Conservation (phyloP, 805 yeast genomes). For the Zygoascus ofunaensis region DNA sequence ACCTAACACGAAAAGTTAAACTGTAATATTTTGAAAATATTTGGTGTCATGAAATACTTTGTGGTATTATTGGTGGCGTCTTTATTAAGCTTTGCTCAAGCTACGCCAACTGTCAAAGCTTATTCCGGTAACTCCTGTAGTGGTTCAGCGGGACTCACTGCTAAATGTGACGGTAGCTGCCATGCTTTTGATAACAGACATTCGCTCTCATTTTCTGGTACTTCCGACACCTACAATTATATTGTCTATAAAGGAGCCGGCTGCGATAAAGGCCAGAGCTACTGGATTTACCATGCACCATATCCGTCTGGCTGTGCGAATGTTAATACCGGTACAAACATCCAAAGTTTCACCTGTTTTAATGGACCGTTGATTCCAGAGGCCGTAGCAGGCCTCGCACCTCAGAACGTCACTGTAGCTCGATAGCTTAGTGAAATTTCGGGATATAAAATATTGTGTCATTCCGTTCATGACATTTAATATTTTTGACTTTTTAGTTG, state of each 20-base stretch:
- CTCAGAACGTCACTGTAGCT: too few species aligned
- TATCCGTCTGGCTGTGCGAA: not conserved
- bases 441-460: too few species aligned
- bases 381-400: too few species aligned
- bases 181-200: conserved; percentile 1
- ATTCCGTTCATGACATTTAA: too few species aligned
- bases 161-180: not conserved
- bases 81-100: not conserved
- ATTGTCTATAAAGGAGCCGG: not conserved
- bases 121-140: not conserved
- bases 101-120: not conserved
- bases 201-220: not conserved
- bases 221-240: not conserved
- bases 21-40: too few species aligned
- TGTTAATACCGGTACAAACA: conserved; percentile 1
- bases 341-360: not conserved
- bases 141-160: not conserved
- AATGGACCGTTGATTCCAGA: not conserved
- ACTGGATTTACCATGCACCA: not conserved
- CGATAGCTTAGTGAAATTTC: too few species aligned
- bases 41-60: not conserved
- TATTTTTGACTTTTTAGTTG: too few species aligned
- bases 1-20: too few species aligned
- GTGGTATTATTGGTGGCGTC: not conserved
- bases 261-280: not conserved